Base-by-base conservation (phyloP, 2,329 filamentous ascomycete species). In the Scleromitrula shiraiana region DNA sequence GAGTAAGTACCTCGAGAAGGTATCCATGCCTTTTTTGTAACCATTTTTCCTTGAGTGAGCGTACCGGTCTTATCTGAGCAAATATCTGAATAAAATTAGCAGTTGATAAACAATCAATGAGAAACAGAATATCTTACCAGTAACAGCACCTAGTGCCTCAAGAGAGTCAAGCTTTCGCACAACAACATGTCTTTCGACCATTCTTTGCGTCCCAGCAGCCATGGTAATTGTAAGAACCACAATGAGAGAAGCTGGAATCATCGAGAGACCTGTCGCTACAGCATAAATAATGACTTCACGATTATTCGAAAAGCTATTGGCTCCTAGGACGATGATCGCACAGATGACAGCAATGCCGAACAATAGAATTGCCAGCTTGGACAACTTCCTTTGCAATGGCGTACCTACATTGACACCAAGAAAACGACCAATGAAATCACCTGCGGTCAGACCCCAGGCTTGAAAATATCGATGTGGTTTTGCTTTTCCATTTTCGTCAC, bases 1-100 rank as follows among this genome's bases (percentile, higher is more conserved):
- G 70, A 71, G 58, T 76, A 75, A 2, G 70, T 75, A 19, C 75
- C 74, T 10, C 68, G 60, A 3, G 67, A 67, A 2, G 75, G 74
- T 45, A 80, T 66, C 72, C 75, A 78, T 7, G 71, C 74, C 53
- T 73, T 73, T 55, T 74, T 67, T 30, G 72, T 68, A 20, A 63
- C 62, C 71, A 73, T 74, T 47, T 67, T 63, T 40, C 71, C 71
- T 50, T 72, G 55, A 4, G 81, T 85, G 47, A 85, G 66, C 0
- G 81, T 85, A 4, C 85, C 84, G 0, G 84, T 88, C 68, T 88
- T 88, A 62, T 88, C 84, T 0, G 82, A 86, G 62, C 84, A 87
- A 39, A 89, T 81, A 68, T 24, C 52, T 56, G 22, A 15, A 32
- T 12, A 27, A 32, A 9, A 27, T 47, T 42, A 37, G 70, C 72